phyloP scores from a whole-genome alignment of 495 filamentous ascomycete species.

The Stereocaulon alpinum region DNA sequence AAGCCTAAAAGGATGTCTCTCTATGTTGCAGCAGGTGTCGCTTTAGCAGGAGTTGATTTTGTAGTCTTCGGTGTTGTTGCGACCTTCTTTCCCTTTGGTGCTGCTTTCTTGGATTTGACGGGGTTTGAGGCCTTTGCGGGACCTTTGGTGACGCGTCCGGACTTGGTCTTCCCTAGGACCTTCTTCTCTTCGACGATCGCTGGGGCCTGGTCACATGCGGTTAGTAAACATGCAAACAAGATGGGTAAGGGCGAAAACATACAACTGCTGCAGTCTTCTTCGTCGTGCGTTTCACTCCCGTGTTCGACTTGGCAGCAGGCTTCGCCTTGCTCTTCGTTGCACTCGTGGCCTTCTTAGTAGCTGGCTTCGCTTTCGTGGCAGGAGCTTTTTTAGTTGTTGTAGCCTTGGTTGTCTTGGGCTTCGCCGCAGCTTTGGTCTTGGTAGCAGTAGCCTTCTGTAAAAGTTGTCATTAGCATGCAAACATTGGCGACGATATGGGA shows the following conservation, averaged over 20 bases:
- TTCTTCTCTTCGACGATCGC: constrained; percentile 67
- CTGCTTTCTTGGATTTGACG: constrained; percentile 51
- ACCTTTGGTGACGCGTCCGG: constrained; percentile 73
- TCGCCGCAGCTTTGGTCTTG: constrained; percentile 45
- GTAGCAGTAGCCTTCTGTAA: constrained; percentile 28
- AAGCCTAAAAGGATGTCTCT: background rate
- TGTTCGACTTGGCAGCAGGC: constrained; percentile 40
- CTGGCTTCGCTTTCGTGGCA: constrained; percentile 7
- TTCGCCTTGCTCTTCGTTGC: constrained; percentile 39
- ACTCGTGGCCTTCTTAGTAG: constrained; percentile 22
- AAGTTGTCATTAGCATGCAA: background rate
- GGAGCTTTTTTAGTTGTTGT: constrained; percentile 38
- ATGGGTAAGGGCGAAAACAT: constrained; percentile 18
- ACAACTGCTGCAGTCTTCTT: constrained; percentile 35
- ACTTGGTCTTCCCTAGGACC: constrained; percentile 77
- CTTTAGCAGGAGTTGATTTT: constrained; percentile 16
- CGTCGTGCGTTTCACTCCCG: constrained; percentile 15
- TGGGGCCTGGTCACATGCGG: constrained; percentile 37
- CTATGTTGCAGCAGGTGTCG: constrained; percentile 2
- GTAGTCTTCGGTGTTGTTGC: constrained; percentile 21
- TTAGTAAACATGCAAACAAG: background rate
- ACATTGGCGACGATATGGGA: constrained; percentile 13
- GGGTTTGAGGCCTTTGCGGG: constrained; percentile 47
- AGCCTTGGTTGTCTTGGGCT: constrained; percentile 36
- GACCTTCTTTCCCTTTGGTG: constrained; percentile 31